Evolutionary conservation across 176 grass and related monocot species (phyloP).

Genomic region (Phyllostachys edulis): DNA sequence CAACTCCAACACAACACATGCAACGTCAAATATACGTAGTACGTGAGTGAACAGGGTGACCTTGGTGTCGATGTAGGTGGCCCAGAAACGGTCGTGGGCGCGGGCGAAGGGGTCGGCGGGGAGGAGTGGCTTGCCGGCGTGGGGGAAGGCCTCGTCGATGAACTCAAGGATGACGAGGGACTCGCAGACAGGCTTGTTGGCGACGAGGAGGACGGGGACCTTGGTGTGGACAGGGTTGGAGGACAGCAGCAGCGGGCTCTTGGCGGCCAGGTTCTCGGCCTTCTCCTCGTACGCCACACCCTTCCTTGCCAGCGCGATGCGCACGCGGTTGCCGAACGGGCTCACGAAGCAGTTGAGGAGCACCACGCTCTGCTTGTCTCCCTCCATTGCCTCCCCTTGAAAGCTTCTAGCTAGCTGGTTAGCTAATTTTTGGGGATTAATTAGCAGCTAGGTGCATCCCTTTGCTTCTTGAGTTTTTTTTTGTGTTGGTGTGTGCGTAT

Average conservation of each 20-base stretch:
- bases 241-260: conserved; percentile 64
- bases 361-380: conserved; percentile 9
- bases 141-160: conserved; percentile 55
- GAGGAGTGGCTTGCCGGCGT: conserved; percentile 31
- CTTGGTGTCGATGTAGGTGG: conserved; percentile 56
- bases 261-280: conserved; percentile 45
- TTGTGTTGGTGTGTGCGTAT: background rate
- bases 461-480: background rate
- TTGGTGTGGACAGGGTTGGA: conserved; percentile 66
- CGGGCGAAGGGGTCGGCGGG: conserved; percentile 45
- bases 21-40: background rate
- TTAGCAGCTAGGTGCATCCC: background rate
- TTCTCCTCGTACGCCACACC: conserved; percentile 68
- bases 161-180: conserved; percentile 61
- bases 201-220: conserved; percentile 64
- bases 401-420: background rate
- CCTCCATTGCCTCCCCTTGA: conserved; percentile 28
- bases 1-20: background rate
- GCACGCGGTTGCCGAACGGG: conserved; percentile 54
- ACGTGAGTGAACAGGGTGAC: background rate
- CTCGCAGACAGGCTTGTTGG: conserved; percentile 54
- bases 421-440: too few relatives aligned
- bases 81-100: conserved; percentile 62
- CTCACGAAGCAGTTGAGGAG: conserved; percentile 68
- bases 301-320: conserved; percentile 62